phyloP scores from a whole-genome alignment of 805 yeast species.

The Suhomyces emberorum region DNA sequence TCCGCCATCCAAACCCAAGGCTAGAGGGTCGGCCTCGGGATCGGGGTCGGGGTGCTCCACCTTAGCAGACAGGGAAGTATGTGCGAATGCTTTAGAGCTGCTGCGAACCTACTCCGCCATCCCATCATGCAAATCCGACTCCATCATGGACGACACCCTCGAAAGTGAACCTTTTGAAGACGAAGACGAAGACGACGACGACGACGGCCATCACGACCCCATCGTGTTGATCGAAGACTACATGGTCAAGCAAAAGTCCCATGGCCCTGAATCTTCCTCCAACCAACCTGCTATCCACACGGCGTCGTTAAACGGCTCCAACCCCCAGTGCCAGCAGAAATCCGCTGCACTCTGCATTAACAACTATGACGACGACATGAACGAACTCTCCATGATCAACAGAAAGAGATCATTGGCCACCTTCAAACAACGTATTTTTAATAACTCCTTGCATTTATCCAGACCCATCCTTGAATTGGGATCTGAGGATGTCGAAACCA shows the following conservation, averaged over 20 bases:
- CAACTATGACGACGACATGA: constrained; percentile 1
- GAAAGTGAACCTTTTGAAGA: constrained; percentile 5
- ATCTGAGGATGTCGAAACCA: constrained; percentile 6
- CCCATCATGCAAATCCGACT: not conserved
- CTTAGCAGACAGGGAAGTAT: not conserved
- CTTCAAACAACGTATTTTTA: constrained; percentile 25
- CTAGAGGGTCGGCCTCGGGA: constrained; percentile 7
- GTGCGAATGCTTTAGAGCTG: not conserved
- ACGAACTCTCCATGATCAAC: constrained; percentile 16
- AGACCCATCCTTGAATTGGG: not conserved
- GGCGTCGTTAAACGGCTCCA: not conserved
- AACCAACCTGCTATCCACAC: not conserved
- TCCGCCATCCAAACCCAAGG: constrained; percentile 38
- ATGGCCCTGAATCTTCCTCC: too few species aligned
- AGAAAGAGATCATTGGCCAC: constrained; percentile 37
- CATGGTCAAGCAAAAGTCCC: constrained; percentile 22
- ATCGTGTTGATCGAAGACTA: constrained; percentile 58
- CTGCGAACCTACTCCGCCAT: constrained; percentile 1
- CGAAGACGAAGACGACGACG: constrained; percentile 14
- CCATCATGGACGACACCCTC: constrained; percentile 9
- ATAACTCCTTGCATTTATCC: constrained; percentile 2
- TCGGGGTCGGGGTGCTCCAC: not conserved
- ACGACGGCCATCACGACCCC: constrained; percentile 32
- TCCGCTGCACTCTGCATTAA: not conserved
- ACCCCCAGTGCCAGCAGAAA: too few species aligned